Evolutionary conservation across 169 alveolate genomes (phyloP).

Genomic region (Plasmodium relictum): DNA sequence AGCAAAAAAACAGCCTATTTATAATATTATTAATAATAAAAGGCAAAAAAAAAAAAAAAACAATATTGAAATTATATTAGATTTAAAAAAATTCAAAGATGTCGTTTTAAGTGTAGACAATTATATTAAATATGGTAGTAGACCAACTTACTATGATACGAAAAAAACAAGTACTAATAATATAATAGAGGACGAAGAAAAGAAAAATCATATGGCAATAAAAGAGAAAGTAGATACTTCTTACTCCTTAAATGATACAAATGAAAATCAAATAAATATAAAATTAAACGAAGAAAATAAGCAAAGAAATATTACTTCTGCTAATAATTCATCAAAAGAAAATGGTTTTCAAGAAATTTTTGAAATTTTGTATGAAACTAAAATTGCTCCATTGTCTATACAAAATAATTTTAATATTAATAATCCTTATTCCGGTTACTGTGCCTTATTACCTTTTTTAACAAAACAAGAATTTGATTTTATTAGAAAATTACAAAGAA

Average conservation of each 20-base stretch:
- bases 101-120: conserved; percentile 40
- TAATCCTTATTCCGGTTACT: conserved; percentile 83
- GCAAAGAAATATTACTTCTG: neutral
- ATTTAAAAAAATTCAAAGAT: conserved; percentile 35
- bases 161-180: conserved; percentile 17
- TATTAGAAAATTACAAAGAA: conserved; percentile 47
- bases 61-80: conserved; percentile 51
- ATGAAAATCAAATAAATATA: neutral
- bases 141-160: conserved; percentile 46
- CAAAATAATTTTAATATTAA: conserved; percentile 48
- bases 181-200: conserved; percentile 22
- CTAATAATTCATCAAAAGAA: neutral
- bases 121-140: conserved; percentile 68
- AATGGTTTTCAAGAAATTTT: conserved; percentile 33
- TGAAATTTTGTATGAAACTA: conserved; percentile 41
- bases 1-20: conserved; percentile 73
- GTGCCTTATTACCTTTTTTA: conserved; percentile 84
- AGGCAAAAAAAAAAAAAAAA: conserved; percentile 46
- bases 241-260: neutral
- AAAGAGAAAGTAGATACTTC: neutral
- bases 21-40: conserved; percentile 52
- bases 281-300: neutral
- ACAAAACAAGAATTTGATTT: conserved; percentile 64
- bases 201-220: neutral
- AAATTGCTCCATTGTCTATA: conserved; percentile 24